Evolutionary conservation across 371 early-diverging fungal genomes (phyloP), one percentile per base, ranked within the genome.

Genomic region (Umbelopsis sp.): DNA sequence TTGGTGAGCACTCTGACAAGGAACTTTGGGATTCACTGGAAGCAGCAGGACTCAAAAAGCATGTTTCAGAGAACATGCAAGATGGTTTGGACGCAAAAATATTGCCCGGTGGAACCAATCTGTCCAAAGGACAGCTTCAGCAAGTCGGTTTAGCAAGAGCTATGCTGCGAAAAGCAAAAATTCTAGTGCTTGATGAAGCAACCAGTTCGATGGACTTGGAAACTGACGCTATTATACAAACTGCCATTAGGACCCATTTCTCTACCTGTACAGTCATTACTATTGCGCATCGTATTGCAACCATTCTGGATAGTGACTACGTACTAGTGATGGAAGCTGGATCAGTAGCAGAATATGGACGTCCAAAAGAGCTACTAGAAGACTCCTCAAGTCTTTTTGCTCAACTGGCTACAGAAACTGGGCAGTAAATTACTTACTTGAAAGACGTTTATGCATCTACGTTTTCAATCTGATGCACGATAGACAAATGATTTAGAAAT

Each of bases 241-340:
- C 88, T 67, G 94, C 96, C 1, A 96, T 98, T 65, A 93, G 98
- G n/a, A 70, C 75, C 18, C 92, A 94, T 75, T 96, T 97, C 68
- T 79, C 84, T 20, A 72, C 94, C 62, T 93, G 93, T 66, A 97
- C 98, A 0, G 89, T 97, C 2, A 69, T 99, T 44, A 95, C 96
- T 2, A 97, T 99, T 82, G 98, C 97, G 7, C 97, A 97, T 74
- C 87, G 96, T 38, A 88, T 93, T 71, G 92, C 92, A 74, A 96
- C 96, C 0, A 91, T 97, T 35, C 85, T 95, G 74, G 98, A 97
- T 70, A 86, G 83, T 64, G 94, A 94, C 65, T 76, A 24, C 11
- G 94, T 97, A 68, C 75, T 97, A 63, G 95, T 96, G 1, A 73
- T 97, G 25, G 92, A 93, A 50, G 75, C 85, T 18, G 96, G 96